These are phyloP conservation scores for Camillea tinctor DNA, from an alignment of 2,329 filamentous ascomycete genomes.

Conservation along the genomic window DNA sequence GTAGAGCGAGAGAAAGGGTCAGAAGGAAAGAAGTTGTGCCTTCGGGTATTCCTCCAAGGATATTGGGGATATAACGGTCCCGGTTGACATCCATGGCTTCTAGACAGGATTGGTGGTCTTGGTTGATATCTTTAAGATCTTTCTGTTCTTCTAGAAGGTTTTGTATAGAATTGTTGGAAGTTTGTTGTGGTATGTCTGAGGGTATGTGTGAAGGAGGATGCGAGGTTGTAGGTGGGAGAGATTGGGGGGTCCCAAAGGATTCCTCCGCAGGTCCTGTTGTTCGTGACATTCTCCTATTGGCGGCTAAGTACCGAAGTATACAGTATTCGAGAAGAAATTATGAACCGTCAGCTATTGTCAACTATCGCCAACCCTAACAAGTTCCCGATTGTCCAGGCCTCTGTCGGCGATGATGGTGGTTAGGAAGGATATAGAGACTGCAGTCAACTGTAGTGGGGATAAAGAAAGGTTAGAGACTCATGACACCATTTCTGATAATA, in stretches of 20 bases:
- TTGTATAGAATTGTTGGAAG: background rate
- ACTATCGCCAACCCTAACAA: too few species aligned
- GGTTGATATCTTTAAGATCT: conserved; percentile 4
- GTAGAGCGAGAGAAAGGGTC: background rate
- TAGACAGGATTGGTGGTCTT: conserved; percentile 15
- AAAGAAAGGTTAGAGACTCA: too few species aligned
- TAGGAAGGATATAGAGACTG: background rate
- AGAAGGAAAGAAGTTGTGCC: background rate
- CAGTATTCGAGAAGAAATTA: background rate
- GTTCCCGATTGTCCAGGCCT: background rate
- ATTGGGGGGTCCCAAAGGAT: background rate
- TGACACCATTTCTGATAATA: background rate
- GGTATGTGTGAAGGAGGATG: background rate
- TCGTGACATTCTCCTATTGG: background rate
- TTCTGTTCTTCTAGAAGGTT: background rate
- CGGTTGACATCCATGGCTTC: conserved; percentile 18
- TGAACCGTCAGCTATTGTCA: background rate
- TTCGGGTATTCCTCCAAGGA: conserved; percentile 3
- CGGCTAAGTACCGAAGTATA: background rate
- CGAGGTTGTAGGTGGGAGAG: background rate
- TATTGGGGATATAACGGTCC: conserved; percentile 5
- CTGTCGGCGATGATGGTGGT: background rate
- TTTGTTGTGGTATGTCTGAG: background rate
- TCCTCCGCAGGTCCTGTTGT: background rate
- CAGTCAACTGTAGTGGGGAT: too few species aligned